These are phyloP conservation scores for Sabuloglossum arenarium DNA, from an alignment of 495 filamentous ascomycete species.

Conservation along the genomic window DNA sequence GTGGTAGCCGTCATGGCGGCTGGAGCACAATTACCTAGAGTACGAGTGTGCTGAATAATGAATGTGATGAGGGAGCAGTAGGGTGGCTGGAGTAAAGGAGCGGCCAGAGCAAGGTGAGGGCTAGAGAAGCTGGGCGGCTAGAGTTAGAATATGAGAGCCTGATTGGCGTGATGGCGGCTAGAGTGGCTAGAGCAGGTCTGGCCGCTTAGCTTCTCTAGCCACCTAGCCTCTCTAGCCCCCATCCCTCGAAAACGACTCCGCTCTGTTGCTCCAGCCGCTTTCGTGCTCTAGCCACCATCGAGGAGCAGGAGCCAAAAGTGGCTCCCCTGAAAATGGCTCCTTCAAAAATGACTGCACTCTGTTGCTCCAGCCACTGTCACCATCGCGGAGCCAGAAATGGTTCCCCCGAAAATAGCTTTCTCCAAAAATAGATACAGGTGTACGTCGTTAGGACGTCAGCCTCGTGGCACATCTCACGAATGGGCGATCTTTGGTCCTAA, in stretches of 20 bases:
- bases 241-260: background rate
- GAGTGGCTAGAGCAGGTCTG: too few relatives aligned
- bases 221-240: too few relatives aligned
- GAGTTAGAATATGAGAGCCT: too few relatives aligned
- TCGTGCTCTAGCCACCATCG: slow-evolving; percentile 3
- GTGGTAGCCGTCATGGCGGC: too few relatives aligned
- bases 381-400: background rate
- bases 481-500: background rate
- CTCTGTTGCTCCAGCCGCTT: background rate
- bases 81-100: too few relatives aligned
- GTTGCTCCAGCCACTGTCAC: background rate
- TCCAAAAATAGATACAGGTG: slow-evolving; percentile 4
- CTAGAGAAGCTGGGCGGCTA: too few relatives aligned
- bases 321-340: too few relatives aligned
- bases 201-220: slow-evolving; percentile 1
- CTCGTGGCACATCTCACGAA: background rate
- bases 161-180: too few relatives aligned
- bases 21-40: too few relatives aligned
- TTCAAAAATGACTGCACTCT: background rate
- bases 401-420: background rate
- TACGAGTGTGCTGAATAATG: too few relatives aligned
- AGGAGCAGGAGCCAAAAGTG: background rate
- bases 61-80: too few relatives aligned
- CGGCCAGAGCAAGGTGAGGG: too few relatives aligned
- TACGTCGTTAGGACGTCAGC: background rate